These are phyloP conservation scores for Forsythia viridissima DNA, from an alignment of 257 asterid species.

Conservation along the genomic window DNA sequence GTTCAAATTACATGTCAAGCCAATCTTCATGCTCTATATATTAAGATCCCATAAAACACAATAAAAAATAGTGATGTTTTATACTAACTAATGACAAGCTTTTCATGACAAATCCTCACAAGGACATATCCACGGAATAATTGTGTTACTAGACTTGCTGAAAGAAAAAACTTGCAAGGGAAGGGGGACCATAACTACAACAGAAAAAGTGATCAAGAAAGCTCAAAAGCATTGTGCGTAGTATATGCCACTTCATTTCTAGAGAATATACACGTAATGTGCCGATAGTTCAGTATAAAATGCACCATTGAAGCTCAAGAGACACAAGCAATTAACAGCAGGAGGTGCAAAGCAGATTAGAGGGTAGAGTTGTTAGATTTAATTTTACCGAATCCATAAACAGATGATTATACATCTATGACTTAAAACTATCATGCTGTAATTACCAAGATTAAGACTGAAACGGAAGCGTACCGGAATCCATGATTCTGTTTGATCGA, in stretches of 20 bases:
- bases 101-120: neutral
- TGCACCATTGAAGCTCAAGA: conserved; percentile 23
- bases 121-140: conserved; percentile 6
- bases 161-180: conserved; percentile 17
- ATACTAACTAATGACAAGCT: conserved; percentile 7
- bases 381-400: no score
- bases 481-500: no score
- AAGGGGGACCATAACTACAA: conserved; percentile 43
- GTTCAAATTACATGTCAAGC: neutral
- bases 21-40: neutral
- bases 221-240: conserved; percentile 35
- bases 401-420: no score
- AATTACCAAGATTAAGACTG: no score
- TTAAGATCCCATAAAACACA: conserved; percentile 1
- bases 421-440: no score
- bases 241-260: conserved; percentile 40
- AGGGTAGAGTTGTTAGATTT: conserved; percentile 35
- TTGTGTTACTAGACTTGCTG: conserved; percentile 20
- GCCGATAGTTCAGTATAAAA: conserved; percentile 42
- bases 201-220: conserved; percentile 24
- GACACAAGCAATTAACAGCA: conserved; percentile 14
- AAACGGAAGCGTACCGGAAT: no score
- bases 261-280: conserved; percentile 45
- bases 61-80: conserved; percentile 7
- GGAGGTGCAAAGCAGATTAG: conserved; percentile 8